phyloP scores from a whole-genome alignment of 768 basidiomycete genomes.

The Boletus barrowsii region DNA sequence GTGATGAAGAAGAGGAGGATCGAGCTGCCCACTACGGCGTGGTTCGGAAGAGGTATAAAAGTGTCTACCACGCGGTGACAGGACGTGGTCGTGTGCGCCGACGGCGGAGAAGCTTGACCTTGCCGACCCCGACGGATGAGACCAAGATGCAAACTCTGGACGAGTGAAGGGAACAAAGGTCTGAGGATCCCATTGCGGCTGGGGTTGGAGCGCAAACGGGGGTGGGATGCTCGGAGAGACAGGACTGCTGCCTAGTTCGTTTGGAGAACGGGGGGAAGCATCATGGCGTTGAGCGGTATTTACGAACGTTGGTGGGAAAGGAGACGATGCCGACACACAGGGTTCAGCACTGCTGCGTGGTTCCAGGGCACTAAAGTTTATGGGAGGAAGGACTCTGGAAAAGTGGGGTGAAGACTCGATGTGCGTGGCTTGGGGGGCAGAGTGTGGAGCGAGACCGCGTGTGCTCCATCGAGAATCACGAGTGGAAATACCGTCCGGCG shows the following conservation, averaged over 20 bases:
- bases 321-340: slow-evolving; percentile 19
- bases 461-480: slow-evolving; percentile 12
- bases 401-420: slow-evolving; percentile 22
- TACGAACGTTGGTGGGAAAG: slow-evolving; percentile 27
- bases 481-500: slow-evolving; percentile 6
- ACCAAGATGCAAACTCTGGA: slow-evolving; percentile 34
- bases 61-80: slow-evolving; percentile 9
- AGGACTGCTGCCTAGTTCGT: slow-evolving; percentile 13
- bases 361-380: slow-evolving; percentile 17
- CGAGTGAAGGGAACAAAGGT: slow-evolving; percentile 38
- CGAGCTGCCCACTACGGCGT: slow-evolving; percentile 4
- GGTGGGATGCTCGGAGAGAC: slow-evolving; percentile 36
- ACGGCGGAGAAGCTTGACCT: slow-evolving; percentile 20
- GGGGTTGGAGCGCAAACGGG: slow-evolving; percentile 66
- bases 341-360: slow-evolving; percentile 13
- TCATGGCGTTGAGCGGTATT: slow-evolving; percentile 18
- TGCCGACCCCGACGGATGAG: slow-evolving; percentile 31
- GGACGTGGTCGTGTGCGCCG: slow-evolving; percentile 15
- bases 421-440: slow-evolving; percentile 7
- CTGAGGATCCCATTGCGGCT: slow-evolving; percentile 59
- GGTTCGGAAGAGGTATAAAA: slow-evolving; percentile 15
- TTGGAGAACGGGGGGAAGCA: slow-evolving; percentile 18
- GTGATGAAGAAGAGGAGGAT: slow-evolving; percentile 18
- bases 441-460: slow-evolving; percentile 10
- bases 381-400: slow-evolving; percentile 31